Conservation (phyloP, 108 stramenopile species). For the Skeletonema marinoi region DNA sequence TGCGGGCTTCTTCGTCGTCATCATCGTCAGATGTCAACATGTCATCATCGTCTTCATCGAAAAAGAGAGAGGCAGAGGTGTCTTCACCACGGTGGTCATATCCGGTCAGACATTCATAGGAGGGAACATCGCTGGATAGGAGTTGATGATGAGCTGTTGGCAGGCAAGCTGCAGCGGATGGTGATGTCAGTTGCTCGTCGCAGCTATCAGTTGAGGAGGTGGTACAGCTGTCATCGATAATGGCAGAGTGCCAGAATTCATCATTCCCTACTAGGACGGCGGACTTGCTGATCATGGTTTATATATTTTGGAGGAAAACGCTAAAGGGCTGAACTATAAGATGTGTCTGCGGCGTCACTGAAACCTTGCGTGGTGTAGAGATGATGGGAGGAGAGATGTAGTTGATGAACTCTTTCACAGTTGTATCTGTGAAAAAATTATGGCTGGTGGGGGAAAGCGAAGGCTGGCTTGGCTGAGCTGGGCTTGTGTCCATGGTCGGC, state of each 20-base stretch:
- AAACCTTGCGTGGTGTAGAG: background rate
- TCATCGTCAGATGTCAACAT: background rate
- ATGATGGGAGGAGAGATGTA: background rate
- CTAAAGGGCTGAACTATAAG: background rate
- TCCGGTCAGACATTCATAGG: slow-evolving; percentile 8
- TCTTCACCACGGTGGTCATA: slow-evolving; percentile 4
- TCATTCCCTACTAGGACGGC: slow-evolving; percentile 5
- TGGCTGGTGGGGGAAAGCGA: background rate
- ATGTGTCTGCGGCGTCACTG: background rate
- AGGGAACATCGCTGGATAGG: background rate
- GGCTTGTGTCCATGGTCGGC: background rate
- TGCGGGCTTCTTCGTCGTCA: background rate
- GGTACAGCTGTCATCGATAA: background rate
- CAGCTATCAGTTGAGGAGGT: background rate
- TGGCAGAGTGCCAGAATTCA: slow-evolving; percentile 19
- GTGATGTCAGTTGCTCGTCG: background rate
- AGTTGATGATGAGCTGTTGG: background rate
- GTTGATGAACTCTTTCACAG: slow-evolving; percentile 2
- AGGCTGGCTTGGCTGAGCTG: background rate
- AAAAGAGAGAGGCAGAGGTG: background rate
- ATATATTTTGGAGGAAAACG: background rate
- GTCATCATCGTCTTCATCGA: background rate
- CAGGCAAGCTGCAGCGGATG: background rate
- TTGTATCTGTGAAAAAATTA: background rate
- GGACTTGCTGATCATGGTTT: background rate